Conservation (phyloP, 176 grass and related monocot species). For the Chloris gayana region DNA sequence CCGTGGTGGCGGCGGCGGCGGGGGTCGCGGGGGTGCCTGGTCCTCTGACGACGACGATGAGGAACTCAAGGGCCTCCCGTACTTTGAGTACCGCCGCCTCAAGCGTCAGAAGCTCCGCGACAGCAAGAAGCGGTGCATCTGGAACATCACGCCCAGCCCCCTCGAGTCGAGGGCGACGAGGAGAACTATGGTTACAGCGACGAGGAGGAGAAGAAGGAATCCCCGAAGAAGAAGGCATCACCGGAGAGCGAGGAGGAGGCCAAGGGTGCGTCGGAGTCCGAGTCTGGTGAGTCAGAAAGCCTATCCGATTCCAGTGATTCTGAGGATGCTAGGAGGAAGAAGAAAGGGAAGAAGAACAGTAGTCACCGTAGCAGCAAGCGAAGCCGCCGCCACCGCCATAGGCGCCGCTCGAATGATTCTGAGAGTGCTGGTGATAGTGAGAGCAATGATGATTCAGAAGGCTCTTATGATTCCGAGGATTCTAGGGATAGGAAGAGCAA, state of each 20-base stretch:
- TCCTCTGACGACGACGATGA: slow-evolving; percentile 54
- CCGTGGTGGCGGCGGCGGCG: slow-evolving; percentile 8
- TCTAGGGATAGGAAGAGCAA: slow-evolving; percentile 52
- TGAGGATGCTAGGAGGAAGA: slow-evolving; percentile 51
- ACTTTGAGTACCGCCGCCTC: slow-evolving; percentile 80
- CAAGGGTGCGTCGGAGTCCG: slow-evolving; percentile 44
- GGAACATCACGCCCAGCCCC: slow-evolving; percentile 73
- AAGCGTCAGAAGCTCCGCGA: slow-evolving; percentile 84
- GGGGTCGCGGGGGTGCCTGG: slow-evolving; percentile 18
- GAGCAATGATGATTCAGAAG: slow-evolving; percentile 50
- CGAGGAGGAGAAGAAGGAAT: slow-evolving; percentile 46
- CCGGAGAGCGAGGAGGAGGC: slow-evolving; percentile 44
- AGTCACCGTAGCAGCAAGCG: slow-evolving; percentile 49
- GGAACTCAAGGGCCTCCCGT: slow-evolving; percentile 78
- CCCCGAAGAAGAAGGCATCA: slow-evolving; percentile 26
- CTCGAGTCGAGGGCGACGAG: slow-evolving; percentile 48
- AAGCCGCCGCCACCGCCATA: slow-evolving; percentile 24
- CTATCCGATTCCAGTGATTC: slow-evolving; percentile 45
- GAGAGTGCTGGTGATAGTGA: slow-evolving; percentile 46
- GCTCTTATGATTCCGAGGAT: slow-evolving; percentile 56
- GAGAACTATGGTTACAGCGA: slow-evolving; percentile 46
- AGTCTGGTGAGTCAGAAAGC: slow-evolving; percentile 60
- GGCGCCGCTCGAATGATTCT: slow-evolving; percentile 31
- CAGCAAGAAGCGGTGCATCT: slow-evolving; percentile 73
- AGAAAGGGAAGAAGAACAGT: slow-evolving; percentile 48